Evolutionary conservation across 2,329 filamentous ascomycete genomes (phyloP).

Genomic region (Penicillium expansum): DNA sequence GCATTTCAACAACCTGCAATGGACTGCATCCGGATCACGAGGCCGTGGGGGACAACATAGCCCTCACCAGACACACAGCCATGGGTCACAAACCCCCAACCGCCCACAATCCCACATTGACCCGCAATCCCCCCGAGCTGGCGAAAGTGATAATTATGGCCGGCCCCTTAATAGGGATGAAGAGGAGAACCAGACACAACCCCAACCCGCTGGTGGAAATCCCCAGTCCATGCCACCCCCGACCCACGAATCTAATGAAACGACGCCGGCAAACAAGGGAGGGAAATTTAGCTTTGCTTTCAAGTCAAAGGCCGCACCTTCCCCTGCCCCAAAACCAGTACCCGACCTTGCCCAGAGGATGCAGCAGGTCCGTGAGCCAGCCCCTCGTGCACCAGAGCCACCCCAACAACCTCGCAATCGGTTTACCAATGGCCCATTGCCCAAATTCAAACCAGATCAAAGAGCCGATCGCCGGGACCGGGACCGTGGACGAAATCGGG

Average conservation of each 20-base stretch:
- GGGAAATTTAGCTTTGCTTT: slow-evolving; percentile 92
- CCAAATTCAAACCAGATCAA: slow-evolving; percentile 42
- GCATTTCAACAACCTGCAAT: slow-evolving; percentile 67
- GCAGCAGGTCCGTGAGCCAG: slow-evolving; percentile 46
- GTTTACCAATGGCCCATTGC: slow-evolving; percentile 36
- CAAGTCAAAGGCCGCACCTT: slow-evolving; percentile 69
- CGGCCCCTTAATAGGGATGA: slow-evolving; percentile 61
- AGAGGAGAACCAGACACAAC: slow-evolving; percentile 59
- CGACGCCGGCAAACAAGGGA: slow-evolving; percentile 52
- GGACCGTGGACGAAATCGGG: slow-evolving; percentile 38
- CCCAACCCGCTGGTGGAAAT: slow-evolving; percentile 37
- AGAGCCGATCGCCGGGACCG: slow-evolving; percentile 46
- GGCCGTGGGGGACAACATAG: slow-evolving; percentile 49
- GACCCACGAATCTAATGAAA: slow-evolving; percentile 53
- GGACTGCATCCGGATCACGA: slow-evolving; percentile 60
- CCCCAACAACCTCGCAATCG: slow-evolving; percentile 39
- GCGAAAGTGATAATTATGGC: slow-evolving; percentile 61
- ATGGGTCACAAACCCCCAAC: slow-evolving; percentile 33
- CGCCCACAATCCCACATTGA: slow-evolving; percentile 35
- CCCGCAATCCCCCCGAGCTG: slow-evolving; percentile 36
- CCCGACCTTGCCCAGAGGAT: slow-evolving; percentile 49
- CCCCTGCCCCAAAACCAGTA: slow-evolving; percentile 52
- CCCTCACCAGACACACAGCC: slow-evolving; percentile 39
- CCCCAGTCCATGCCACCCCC: slow-evolving; percentile 50
- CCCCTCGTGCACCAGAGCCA: slow-evolving; percentile 31